Conservation (phyloP, 2,329 filamentous ascomycete genomes). For the Paecilomyces dactylethromorphus region DNA sequence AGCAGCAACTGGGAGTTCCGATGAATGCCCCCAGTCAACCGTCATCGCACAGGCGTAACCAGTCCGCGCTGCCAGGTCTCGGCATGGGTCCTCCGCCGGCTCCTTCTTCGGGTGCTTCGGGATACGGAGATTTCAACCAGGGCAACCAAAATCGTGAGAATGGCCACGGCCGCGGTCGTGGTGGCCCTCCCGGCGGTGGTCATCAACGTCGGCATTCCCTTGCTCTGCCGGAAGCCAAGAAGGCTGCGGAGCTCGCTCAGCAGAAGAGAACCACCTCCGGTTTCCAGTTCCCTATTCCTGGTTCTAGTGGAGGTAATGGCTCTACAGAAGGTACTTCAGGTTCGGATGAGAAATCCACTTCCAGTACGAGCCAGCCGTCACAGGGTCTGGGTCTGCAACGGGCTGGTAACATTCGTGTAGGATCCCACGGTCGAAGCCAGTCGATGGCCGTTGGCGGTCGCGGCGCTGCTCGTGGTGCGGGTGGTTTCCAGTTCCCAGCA, state of each 20-base stretch:
- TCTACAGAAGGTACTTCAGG: conserved; percentile 49
- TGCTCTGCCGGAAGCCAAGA: conserved; percentile 91
- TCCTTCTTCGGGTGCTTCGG: conserved; percentile 80
- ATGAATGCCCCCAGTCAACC: conserved; percentile 74
- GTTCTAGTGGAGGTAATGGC: conserved; percentile 49
- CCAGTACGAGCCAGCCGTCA: conserved; percentile 45
- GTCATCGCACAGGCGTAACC: conserved; percentile 84
- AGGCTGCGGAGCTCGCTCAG: conserved; percentile 92
- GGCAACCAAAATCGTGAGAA: conserved; percentile 67
- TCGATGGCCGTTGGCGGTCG: conserved; percentile 55
- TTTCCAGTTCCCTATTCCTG: conserved; percentile 87
- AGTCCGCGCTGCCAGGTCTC: conserved; percentile 91
- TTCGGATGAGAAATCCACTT: conserved; percentile 41
- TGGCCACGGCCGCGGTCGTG: conserved; percentile 65
- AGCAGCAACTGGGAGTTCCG: conserved; percentile 62
- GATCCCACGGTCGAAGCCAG: conserved; percentile 49
- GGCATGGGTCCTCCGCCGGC: conserved; percentile 86
- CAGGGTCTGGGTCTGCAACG: conserved; percentile 59
- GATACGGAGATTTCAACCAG: conserved; percentile 72
- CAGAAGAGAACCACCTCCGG: conserved; percentile 91
- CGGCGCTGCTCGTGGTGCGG: conserved; percentile 60
- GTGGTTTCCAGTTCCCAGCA: conserved; percentile 64
- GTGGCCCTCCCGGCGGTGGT: conserved; percentile 63
- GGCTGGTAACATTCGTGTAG: conserved; percentile 83
- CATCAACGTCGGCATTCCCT: conserved; percentile 93